A percentile compares a stretch with the other conserved stretches of the same genome.
Conservation (phyloP, 2,329 filamentous ascomycete genomes). For the Neofusicoccum parvum region DNA sequence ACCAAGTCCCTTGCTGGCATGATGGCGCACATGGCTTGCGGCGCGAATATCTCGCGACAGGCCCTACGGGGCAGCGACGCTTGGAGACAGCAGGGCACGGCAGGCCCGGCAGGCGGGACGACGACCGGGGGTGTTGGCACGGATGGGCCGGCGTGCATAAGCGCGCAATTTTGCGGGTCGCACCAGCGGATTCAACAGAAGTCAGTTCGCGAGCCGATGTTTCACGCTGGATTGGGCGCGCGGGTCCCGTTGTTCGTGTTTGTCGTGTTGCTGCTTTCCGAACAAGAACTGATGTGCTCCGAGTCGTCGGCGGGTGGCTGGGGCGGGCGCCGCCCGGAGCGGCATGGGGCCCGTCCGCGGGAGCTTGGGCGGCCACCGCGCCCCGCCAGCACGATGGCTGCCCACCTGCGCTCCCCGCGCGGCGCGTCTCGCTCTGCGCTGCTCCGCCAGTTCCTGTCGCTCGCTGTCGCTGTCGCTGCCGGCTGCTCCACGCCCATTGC, state of each 20-base stretch:
- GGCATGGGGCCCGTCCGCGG: too few species aligned
- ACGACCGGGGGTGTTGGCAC: background rate
- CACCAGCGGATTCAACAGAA: background rate
- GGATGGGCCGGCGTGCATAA: conserved; percentile 8
- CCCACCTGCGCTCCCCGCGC: background rate
- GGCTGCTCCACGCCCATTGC: background rate
- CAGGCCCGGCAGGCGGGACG: background rate
- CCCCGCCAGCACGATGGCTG: too few species aligned
- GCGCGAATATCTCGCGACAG: background rate
- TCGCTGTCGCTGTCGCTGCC: background rate
- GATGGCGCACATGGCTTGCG: background rate
- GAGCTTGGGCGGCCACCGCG: too few species aligned
- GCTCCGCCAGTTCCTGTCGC: background rate
- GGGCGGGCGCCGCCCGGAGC: too few species aligned
- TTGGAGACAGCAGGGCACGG: background rate
- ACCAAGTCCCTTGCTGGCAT: background rate
- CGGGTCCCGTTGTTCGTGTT: conserved; percentile 9
- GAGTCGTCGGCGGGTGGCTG: background rate
- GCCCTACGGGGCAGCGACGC: background rate
- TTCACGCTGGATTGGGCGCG: background rate
- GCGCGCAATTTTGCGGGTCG: conserved; percentile 9
- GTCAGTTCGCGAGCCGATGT: background rate
- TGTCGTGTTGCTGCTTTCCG: background rate
- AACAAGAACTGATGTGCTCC: too few species aligned
- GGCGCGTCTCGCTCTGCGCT: background rate